phyloP scores from a whole-genome alignment of 345 rosid genomes.

The Gossypium arboreum region DNA sequence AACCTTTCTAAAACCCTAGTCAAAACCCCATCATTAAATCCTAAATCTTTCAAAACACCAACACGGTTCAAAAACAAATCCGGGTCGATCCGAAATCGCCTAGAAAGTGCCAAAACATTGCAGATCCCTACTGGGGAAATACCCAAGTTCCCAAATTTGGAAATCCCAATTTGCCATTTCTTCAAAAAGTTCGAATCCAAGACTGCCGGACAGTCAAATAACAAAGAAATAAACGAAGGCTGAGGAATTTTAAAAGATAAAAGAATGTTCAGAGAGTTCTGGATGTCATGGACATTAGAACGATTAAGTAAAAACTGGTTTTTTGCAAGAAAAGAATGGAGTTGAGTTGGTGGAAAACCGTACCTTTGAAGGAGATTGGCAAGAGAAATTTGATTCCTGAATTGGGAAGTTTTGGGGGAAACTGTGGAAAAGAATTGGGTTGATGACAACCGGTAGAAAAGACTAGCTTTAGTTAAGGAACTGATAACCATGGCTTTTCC shows the following conservation, averaged over 20 bases:
- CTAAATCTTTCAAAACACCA: not conserved
- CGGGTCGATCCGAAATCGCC: not conserved
- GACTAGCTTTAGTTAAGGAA: not conserved
- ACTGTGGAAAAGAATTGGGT: not conserved
- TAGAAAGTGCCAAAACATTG: not conserved
- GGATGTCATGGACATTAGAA: not conserved
- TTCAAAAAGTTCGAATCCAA: not conserved
- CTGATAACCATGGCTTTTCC: not conserved
- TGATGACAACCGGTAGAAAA: not conserved
- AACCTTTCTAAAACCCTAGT: conserved; percentile 2
- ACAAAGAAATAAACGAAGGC: not conserved
- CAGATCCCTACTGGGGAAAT: not conserved
- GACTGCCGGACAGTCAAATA: not conserved
- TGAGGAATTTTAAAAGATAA: not conserved
- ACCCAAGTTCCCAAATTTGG: not conserved
- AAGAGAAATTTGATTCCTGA: not conserved
- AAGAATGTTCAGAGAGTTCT: not conserved
- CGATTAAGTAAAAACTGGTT: not conserved
- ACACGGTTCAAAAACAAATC: not conserved
- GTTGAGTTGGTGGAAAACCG: not conserved
- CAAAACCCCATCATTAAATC: conserved; percentile 1
- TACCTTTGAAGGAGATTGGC: conserved; percentile 1
- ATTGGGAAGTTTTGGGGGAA: not conserved
- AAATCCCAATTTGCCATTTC: not conserved
- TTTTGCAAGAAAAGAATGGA: not conserved